Evolutionary conservation across 2,329 filamentous ascomycete genomes (phyloP), one percentile per base, ranked within the genome.

Genomic region (Epichloe coenophiala): DNA sequence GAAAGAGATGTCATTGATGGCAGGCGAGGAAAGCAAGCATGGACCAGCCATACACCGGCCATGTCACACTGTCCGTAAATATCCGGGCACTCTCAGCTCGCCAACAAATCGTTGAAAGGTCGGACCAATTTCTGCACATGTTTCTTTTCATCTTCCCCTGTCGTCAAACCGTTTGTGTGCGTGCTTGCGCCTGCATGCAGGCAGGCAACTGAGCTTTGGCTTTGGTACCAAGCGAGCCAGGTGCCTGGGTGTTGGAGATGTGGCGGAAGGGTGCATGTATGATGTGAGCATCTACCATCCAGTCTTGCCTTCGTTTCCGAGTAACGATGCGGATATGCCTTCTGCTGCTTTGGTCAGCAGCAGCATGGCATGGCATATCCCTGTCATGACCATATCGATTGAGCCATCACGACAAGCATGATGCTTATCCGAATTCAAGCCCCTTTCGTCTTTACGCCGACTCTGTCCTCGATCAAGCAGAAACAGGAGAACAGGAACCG

Each of bases 221-320:
- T 8, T 37, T 38, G 31, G 40, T 44, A 21, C 27, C 19, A 31
- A 47, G 41, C 39, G 19, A 43, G 43, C 38, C 37, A 49, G 43
- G 35, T 36, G 45, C 36, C 19, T 45, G 15, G 46, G 27, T 49
- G 17, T 41, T 46, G 41, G 46, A 27, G 33, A 13, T 17, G 27
- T 38, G 19, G 38, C 47, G 50, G 36, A 23, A 45, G 13, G 35
- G 19, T 52, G 38, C 33, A 17, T 17, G 17, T 17, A 17, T 17
- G 17, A 46, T 43, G 43, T n/a, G 41, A 48, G 47, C 19, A 52
- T 39, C 37, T 46, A 43, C 17, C 21, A 15, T 48, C 46, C 23
- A 11, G 43, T 11, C 43, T 33, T 42, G 35, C 27, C 42, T 15
- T 36, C 15, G 27, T 21, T 15, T 27, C 31, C n/a, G 21, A 45